phyloP scores from a whole-genome alignment of 1,284 basidiomycete genomes.

The Hypsizygus ulmarius region DNA sequence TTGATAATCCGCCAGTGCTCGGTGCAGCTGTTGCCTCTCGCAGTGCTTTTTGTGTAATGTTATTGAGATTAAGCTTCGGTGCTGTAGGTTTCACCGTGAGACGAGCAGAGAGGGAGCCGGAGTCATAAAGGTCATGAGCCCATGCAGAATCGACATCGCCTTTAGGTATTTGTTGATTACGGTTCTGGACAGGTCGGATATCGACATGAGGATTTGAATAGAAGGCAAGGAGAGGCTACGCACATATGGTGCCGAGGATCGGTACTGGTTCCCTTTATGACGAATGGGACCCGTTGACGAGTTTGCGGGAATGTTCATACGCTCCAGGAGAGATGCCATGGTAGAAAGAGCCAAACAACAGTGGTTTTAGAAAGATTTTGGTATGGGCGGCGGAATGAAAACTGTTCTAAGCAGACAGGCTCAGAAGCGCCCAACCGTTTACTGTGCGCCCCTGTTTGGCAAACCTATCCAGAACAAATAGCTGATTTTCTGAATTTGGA shows the following conservation, averaged over 20 bases:
- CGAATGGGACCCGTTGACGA: slow-evolving; percentile 56
- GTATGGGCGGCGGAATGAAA: not conserved
- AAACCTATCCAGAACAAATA: too few species aligned
- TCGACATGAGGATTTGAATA: slow-evolving; percentile 19
- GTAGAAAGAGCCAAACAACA: slow-evolving; percentile 1
- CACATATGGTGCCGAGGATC: slow-evolving; percentile 62
- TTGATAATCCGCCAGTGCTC: slow-evolving; percentile 43
- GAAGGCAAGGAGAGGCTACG: slow-evolving; percentile 38
- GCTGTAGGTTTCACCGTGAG: slow-evolving; percentile 41
- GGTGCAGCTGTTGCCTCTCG: slow-evolving; percentile 44
- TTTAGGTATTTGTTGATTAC: slow-evolving; percentile 52
- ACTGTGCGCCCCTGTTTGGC: too few species aligned
- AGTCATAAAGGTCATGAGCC: slow-evolving; percentile 71
- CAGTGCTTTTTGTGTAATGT: slow-evolving; percentile 53
- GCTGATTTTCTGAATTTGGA: too few species aligned
- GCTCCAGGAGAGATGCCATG: slow-evolving; percentile 69
- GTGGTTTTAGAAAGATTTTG: slow-evolving; percentile 2
- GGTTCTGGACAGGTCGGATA: slow-evolving; percentile 36
- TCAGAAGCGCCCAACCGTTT: too few species aligned
- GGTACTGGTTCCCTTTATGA: slow-evolving; percentile 42
- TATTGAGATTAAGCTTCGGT: slow-evolving; percentile 44
- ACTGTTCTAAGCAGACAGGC: not conserved
- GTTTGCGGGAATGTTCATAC: slow-evolving; percentile 51
- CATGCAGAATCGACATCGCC: slow-evolving; percentile 65
- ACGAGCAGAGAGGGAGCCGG: slow-evolving; percentile 63